Conservation (phyloP, 208 protist species). For the Herpetomonas samuelpessoai region DNA sequence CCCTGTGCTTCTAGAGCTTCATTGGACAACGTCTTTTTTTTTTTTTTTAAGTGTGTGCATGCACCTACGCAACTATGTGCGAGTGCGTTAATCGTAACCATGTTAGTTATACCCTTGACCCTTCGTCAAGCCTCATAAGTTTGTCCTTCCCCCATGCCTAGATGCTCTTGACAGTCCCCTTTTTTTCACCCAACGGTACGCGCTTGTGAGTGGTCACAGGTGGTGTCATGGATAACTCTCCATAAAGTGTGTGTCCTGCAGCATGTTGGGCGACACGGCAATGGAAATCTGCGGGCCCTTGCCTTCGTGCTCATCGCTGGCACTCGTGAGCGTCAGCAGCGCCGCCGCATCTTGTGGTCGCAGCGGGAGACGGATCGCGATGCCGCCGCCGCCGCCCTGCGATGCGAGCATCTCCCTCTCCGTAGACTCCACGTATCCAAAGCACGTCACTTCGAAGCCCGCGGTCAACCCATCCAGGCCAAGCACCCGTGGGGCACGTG, state of each 20-base stretch:
- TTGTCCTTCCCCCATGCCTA: too few relatives aligned
- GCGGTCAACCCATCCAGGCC: slow-evolving; percentile 31
- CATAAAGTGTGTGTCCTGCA: slow-evolving; percentile 54
- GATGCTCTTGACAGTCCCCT: too few relatives aligned
- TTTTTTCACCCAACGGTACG: too few relatives aligned
- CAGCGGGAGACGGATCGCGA: background rate
- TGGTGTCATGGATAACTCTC: slow-evolving; percentile 19
- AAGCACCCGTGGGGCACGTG: slow-evolving; percentile 11
- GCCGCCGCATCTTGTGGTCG: background rate
- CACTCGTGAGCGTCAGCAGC: too few relatives aligned
- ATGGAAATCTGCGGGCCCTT: slow-evolving; percentile 37
- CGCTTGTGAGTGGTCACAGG: background rate
- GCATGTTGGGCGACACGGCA: slow-evolving; percentile 45
- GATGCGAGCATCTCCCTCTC: slow-evolving; percentile 51
- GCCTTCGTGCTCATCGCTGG: background rate
- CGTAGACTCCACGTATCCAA: slow-evolving; percentile 75
- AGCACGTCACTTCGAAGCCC: slow-evolving; percentile 74
- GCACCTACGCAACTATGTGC: too few relatives aligned
- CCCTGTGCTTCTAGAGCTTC: too few relatives aligned
- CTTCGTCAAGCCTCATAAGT: too few relatives aligned
- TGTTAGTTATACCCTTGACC: too few relatives aligned
- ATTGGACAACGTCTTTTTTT: too few relatives aligned
- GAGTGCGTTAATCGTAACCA: too few relatives aligned
- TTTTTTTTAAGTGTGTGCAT: too few relatives aligned
- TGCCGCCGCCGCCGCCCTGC: background rate